phyloP scores from a whole-genome alignment of 1,284 basidiomycete species.

The Naganishia sp. region DNA sequence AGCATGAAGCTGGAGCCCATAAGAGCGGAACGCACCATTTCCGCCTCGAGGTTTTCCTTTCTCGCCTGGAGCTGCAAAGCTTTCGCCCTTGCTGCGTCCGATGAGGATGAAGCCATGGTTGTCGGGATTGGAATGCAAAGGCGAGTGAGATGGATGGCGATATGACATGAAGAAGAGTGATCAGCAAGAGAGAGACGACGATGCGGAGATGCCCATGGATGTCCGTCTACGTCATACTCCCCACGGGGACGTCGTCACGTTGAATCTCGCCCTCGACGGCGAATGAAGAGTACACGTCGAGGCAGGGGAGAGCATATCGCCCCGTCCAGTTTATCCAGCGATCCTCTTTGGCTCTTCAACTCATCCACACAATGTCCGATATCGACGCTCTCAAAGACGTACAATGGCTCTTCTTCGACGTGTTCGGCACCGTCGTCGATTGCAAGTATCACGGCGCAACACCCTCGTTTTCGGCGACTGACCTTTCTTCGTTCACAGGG shows the following conservation, averaged over 20 bases:
- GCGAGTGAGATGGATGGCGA: neutral
- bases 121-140: neutral
- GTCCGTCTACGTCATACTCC: too few relatives aligned
- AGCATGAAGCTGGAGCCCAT: neutral
- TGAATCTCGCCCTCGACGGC: too few relatives aligned
- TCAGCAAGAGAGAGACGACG: too few relatives aligned
- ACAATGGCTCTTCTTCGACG: conserved; percentile 42
- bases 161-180: neutral
- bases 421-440: conserved; percentile 47
- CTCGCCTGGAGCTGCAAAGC: conserved; percentile 50
- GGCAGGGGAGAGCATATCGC: neutral
- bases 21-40: conserved; percentile 43
- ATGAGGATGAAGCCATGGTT: neutral
- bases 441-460: conserved; percentile 37
- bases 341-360: neutral
- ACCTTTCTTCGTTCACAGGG: conserved; percentile 18
- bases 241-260: neutral
- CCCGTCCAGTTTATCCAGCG: neutral
- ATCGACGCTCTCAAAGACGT: conserved; percentile 28
- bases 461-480: neutral
- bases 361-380: neutral
- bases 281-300: too few relatives aligned
- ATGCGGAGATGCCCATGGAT: too few relatives aligned
- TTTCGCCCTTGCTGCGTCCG: conserved; percentile 42
- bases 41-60: conserved; percentile 50